Percentiles rank a stretch among this genome's conserved stretches.
Conservation (phyloP, 352 stramenopile genomes). For the Halophytophthora polymorphica region DNA sequence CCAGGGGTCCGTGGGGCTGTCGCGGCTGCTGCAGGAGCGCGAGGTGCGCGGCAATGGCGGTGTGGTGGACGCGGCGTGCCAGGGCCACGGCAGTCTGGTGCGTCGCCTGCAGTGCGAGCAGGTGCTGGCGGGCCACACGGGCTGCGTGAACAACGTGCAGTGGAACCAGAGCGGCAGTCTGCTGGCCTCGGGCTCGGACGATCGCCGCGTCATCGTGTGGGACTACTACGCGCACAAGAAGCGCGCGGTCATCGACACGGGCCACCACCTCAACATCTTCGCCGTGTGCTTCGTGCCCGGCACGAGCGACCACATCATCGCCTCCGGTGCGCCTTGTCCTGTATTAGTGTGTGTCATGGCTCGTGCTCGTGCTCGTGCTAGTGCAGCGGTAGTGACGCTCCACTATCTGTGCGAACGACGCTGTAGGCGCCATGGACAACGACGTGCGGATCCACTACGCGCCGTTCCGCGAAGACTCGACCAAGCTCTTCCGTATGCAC, state of each 20-base stretch:
- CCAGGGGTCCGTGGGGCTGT: slow-evolving; percentile 17
- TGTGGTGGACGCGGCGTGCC: slow-evolving; percentile 38
- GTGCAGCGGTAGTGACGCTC: not conserved
- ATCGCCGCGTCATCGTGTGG: slow-evolving; percentile 79
- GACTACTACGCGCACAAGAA: slow-evolving; percentile 58
- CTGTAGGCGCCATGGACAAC: slow-evolving; percentile 64
- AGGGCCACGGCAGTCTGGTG: slow-evolving; percentile 59
- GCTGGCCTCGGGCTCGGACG: slow-evolving; percentile 81
- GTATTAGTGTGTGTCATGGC: too few species aligned
- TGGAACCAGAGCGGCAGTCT: slow-evolving; percentile 72
- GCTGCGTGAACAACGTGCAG: slow-evolving; percentile 85
- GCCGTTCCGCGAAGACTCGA: slow-evolving; percentile 61
- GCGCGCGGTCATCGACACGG: slow-evolving; percentile 62
- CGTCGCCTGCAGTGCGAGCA: slow-evolving; percentile 53
- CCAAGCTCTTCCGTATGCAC: slow-evolving; percentile 71
- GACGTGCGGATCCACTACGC: slow-evolving; percentile 86
- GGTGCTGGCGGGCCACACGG: slow-evolving; percentile 51
- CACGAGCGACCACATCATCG: slow-evolving; percentile 79
- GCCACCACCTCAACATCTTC: slow-evolving; percentile 86
- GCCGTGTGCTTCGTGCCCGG: slow-evolving; percentile 81
- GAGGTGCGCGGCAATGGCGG: slow-evolving; percentile 49
- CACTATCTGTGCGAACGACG: too few species aligned
- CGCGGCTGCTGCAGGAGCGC: slow-evolving; percentile 48
- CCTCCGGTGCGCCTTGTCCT: slow-evolving; percentile 46
- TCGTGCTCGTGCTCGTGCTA: not conserved